Base-by-base conservation (phyloP, 1,284 basidiomycete genomes). In the Pascua guehoae region DNA sequence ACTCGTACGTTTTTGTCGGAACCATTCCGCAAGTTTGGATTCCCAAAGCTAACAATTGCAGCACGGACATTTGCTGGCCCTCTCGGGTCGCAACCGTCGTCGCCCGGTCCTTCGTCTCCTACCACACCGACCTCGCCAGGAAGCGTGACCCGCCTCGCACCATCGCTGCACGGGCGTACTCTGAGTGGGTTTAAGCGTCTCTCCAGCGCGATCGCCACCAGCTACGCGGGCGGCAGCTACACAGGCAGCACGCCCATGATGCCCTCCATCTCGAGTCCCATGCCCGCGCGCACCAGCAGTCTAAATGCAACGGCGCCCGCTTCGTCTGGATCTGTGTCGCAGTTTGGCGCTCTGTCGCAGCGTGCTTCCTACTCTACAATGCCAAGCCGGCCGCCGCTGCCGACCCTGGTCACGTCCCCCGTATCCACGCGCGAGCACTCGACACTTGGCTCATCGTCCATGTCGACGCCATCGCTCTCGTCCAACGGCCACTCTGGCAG, bases 1-100 rank as follows among this genome's bases (percentile, higher is more conserved):
- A 63, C 62, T 12, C 61, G 58, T 60, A 48, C 47, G 58, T 60
- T 12, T 32, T 32, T 32, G 24, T 32, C 24, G 24, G 24, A 32
- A 32, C 24, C 24, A 4, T 32, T 32, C 24, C 7, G 24, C 24
- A 32, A 32, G n/a, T n/a, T n/a, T n/a, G n/a, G 24, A 32, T 32
- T 32, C 24, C 24, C 24, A 32, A 32, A 32, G 24, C 24, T 32
- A 32, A 32, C n/a, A n/a, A n/a, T n/a, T 32, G 24, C 24, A 32
- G 24, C 24, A 32, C 24, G 24, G 24, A 32, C 24, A 32, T 32
- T 32, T 32, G 7, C 24, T 32, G 24, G 24, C 24, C 24, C 24
- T 32, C 24, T 32, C 24, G 24, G 24, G 7, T 32, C 24, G 24
- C 24, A 32, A 32, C 24, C 24, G 4, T 32, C 24, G 24, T 32